Evolutionary conservation across 2,329 filamentous ascomycete species (phyloP).

Genomic region (Rhexocercosporidium sp.): DNA sequence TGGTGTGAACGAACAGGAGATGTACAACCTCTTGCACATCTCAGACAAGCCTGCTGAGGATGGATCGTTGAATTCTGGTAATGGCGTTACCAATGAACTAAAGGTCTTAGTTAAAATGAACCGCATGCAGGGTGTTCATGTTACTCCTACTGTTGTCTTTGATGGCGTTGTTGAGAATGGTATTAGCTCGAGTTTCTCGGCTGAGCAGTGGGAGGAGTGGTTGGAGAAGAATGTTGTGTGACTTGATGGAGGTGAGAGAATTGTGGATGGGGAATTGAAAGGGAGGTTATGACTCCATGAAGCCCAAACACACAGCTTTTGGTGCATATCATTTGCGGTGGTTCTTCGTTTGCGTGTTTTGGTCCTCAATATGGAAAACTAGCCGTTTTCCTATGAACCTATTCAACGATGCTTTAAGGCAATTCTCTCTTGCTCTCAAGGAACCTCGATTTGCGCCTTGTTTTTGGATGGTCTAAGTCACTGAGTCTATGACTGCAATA

Average conservation of each 20-base stretch:
- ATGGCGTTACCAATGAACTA: conserved; percentile 81
- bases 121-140: conserved; percentile 81
- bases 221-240: conserved; percentile 40
- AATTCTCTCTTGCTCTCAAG: too few species aligned
- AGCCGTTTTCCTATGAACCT: not conserved
- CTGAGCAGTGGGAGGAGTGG: conserved; percentile 78
- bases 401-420: too few species aligned
- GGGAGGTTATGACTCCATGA: not conserved
- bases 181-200: conserved; percentile 79
- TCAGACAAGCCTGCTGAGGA: conserved; percentile 68
- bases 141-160: conserved; percentile 88
- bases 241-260: conserved; percentile 13
- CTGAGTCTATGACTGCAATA: too few species aligned
- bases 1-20: conserved; percentile 71
- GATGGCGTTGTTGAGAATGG: conserved; percentile 82
- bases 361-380: not conserved
- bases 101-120: conserved; percentile 84
- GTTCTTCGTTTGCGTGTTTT: not conserved
- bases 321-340: not conserved
- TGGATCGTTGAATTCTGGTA: conserved; percentile 77
- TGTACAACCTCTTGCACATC: conserved; percentile 74
- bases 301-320: not conserved
- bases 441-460: too few species aligned
- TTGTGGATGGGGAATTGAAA: not conserved
- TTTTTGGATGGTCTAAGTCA: too few species aligned